A percentile compares a stretch with the other conserved stretches of the same genome.
These are phyloP conservation scores for Polyporus tsugae DNA, from an alignment of 1,284 basidiomycete genomes.

Conservation along the genomic window DNA sequence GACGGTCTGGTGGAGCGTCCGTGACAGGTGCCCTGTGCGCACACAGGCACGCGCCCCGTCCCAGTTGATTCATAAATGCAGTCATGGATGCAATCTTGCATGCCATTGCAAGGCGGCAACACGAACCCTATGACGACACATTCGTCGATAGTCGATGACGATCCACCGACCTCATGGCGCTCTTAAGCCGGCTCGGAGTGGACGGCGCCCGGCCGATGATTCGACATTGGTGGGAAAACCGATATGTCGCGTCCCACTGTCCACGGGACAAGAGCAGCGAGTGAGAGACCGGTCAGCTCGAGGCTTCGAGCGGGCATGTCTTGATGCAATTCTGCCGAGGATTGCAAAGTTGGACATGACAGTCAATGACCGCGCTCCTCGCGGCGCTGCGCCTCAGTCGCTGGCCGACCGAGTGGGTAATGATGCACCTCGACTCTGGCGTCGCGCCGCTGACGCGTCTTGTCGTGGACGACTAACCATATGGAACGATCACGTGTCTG, in stretches of 20 bases:
- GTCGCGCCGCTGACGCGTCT: conserved; percentile 24
- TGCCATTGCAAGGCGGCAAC: background rate
- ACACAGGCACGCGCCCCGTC: conserved; percentile 8
- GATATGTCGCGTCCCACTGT: background rate
- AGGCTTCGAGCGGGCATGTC: conserved; percentile 16
- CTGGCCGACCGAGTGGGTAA: conserved; percentile 21
- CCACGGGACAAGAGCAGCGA: background rate
- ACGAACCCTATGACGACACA: conserved; percentile 4
- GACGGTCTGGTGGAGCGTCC: conserved; percentile 2
- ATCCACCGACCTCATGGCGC: background rate
- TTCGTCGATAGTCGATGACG: conserved; percentile 1
- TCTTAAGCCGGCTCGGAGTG: background rate
- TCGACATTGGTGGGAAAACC: conserved; percentile 6
- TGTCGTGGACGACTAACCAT: conserved; percentile 25
- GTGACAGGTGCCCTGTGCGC: conserved; percentile 5
- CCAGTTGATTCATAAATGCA: background rate
- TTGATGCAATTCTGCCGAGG: conserved; percentile 30
- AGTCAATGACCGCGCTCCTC: background rate
- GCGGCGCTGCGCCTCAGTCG: background rate
- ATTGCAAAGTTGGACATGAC: conserved; percentile 21
- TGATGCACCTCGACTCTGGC: conserved; percentile 21
- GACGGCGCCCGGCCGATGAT: background rate
- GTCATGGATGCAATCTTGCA: background rate
- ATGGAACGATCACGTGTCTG: conserved; percentile 35
- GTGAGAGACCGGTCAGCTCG: background rate